phyloP scores from a whole-genome alignment of 495 filamentous ascomycete genomes.

The Parmelia sp. region DNA sequence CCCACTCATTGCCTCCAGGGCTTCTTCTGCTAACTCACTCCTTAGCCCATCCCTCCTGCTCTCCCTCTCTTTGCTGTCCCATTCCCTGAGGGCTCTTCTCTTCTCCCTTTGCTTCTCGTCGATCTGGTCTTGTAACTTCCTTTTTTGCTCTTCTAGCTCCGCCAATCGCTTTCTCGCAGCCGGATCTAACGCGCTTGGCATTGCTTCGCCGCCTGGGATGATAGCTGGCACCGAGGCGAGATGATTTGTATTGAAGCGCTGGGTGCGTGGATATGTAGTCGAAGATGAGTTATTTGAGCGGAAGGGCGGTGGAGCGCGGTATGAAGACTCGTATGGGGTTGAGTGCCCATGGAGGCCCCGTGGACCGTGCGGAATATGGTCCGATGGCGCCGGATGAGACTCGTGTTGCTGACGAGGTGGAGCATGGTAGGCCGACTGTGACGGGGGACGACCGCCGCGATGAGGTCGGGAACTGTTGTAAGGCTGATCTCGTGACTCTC shows the following conservation, averaged over 20 bases:
- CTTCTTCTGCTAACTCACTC: conserved; percentile 56
- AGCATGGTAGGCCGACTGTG: conserved; percentile 22
- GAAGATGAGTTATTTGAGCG: conserved; percentile 46
- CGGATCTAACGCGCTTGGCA: conserved; percentile 37
- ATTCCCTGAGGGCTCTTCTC: conserved; percentile 48
- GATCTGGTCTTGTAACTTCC: conserved; percentile 48
- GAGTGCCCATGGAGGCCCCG: conserved; percentile 29
- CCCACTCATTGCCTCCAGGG: conserved; percentile 51
- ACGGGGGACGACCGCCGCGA: conserved; percentile 33
- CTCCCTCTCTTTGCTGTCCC: conserved; percentile 55
- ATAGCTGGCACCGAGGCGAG: conserved; percentile 46
- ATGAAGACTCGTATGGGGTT: conserved; percentile 25
- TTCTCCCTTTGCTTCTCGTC: conserved; percentile 50
- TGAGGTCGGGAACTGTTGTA: conserved; percentile 36
- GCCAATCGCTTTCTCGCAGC: conserved; percentile 42
- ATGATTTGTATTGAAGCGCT: conserved; percentile 45
- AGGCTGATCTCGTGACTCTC: conserved; percentile 26
- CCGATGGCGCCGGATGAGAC: conserved; percentile 22
- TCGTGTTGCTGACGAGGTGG: conserved; percentile 27
- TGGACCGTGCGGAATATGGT: conserved; percentile 39
- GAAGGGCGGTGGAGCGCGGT: conserved; percentile 37
- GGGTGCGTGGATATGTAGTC: conserved; percentile 45
- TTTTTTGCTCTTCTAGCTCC: conserved; percentile 50
- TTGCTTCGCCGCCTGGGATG: conserved; percentile 45
- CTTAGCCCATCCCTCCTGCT: conserved; percentile 52